phyloP scores from a whole-genome alignment of 2,329 filamentous ascomycete species.

The Knufia petricola region DNA sequence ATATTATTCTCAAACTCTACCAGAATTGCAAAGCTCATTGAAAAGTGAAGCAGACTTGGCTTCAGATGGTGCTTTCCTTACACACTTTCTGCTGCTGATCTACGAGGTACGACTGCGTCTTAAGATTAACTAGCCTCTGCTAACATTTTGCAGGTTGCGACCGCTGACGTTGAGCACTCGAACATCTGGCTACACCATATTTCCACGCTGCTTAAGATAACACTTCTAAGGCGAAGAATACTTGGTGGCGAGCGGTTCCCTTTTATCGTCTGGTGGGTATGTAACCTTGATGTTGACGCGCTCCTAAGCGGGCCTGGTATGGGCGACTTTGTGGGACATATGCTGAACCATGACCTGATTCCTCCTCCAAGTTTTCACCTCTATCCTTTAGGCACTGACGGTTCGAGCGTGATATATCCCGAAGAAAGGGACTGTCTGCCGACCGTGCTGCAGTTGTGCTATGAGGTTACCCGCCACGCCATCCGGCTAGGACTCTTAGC shows the following conservation, averaged over 20 bases:
- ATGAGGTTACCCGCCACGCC: constrained; percentile 37
- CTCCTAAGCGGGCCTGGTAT: constrained; percentile 43
- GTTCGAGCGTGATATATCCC: constrained; percentile 29
- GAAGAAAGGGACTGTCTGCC: constrained; percentile 32
- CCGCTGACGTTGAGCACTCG: constrained; percentile 36
- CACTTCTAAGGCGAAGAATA: constrained; percentile 39
- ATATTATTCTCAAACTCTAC: constrained; percentile 46
- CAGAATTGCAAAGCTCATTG: constrained; percentile 37
- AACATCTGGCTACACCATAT: constrained; percentile 48
- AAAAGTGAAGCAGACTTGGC: constrained; percentile 42
- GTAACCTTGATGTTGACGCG: constrained; percentile 47
- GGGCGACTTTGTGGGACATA: constrained; percentile 41
- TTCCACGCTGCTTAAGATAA: constrained; percentile 42
- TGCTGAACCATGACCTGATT: constrained; percentile 40
- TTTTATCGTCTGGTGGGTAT: constrained; percentile 46
- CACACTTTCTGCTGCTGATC: constrained; percentile 48
- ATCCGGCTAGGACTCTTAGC: constrained; percentile 37
- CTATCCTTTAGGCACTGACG: constrained; percentile 28
- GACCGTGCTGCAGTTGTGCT: constrained; percentile 36
- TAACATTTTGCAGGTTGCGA: constrained; percentile 32
- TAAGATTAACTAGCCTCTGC: neutral
- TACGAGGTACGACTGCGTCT: constrained; percentile 40
- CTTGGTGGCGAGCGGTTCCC: constrained; percentile 38
- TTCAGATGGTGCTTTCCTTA: constrained; percentile 47
- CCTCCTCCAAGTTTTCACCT: constrained; percentile 33